Base-by-base conservation (phyloP, 2,329 filamentous ascomycete species). In the Calcarisporium arbuscula region DNA sequence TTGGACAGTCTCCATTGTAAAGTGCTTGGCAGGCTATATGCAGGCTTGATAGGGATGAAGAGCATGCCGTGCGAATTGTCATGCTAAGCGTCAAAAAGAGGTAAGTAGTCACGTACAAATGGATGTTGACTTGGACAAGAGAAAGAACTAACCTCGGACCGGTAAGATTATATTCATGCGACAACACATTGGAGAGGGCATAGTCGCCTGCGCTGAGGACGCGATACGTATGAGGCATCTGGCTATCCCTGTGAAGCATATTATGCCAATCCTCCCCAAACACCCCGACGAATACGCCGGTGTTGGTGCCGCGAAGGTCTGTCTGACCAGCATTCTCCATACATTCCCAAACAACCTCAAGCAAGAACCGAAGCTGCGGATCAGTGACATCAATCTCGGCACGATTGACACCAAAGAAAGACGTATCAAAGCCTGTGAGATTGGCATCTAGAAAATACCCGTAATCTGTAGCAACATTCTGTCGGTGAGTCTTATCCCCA, bases 11-110 rank as follows among this genome's bases (percentile, higher is more conserved):
- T 1, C 56, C 50, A 8, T 29, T 38, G 3, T 38, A 40, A 0
- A 47, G 39, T 5, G 52, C 47, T 5, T 49, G 47, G n/a, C 58
- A 61, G 8, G 62, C 62, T 19, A 56, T 46, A 30, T 65, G 51
- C 5, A 67, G 41, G 5, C 42, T 52, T 3, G 55, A 47, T 9
- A 66, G 32, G 6, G 58, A 54, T 3, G 60, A 55, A 0, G 61
- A 65, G 32, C 64, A 49, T 3, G 55, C 64, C 1, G 64, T 67
- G 12, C 57, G 52, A 6, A 64, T 46, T 2, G 46, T 46, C 21
- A 49, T 40, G 19, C 52, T 53, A 8, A 18, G 26, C n/a, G n/a
- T n/a, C n/a, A n/a, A n/a, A n/a, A n/a, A n/a, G n/a, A n/a, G n/a
- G n/a, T n/a, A n/a, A n/a, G n/a, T n/a, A n/a, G n/a, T n/a, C n/a